phyloP scores from a whole-genome alignment of 2,329 filamentous ascomycete species.

The Polytolypa hystricis region DNA sequence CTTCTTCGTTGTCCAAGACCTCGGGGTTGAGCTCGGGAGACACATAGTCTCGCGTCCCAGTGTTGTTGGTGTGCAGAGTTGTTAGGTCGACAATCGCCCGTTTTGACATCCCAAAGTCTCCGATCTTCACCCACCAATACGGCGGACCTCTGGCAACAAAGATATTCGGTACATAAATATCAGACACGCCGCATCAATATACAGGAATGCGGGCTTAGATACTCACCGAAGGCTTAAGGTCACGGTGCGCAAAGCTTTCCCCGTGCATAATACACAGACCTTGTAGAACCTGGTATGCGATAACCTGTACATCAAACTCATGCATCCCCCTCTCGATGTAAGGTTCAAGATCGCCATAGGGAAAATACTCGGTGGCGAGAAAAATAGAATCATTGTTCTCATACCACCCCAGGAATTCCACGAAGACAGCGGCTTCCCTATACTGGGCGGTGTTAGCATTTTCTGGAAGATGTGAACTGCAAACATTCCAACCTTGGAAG shows the following conservation, averaged over 20 bases:
- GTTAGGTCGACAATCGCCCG: background rate
- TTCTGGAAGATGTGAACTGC: too few species aligned
- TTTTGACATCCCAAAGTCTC: background rate
- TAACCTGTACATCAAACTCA: background rate
- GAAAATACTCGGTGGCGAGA: background rate
- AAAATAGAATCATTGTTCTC: background rate
- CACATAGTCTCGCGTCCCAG: background rate
- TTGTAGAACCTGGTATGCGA: background rate
- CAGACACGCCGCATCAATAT: too few species aligned
- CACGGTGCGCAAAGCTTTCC: background rate
- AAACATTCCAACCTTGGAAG: too few species aligned
- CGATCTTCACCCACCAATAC: background rate
- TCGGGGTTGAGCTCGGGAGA: background rate
- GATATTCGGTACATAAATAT: too few species aligned
- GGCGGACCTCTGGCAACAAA: background rate
- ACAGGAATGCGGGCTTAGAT: too few species aligned
- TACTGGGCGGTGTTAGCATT: too few species aligned
- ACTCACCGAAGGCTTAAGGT: background rate
- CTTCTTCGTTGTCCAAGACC: background rate
- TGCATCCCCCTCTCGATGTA: background rate
- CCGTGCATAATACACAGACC: background rate
- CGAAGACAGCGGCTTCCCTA: background rate
- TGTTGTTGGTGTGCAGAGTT: background rate
- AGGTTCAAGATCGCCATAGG: background rate
- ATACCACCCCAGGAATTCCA: background rate